Percentiles rank a stretch among this genome's conserved stretches.
Evolutionary conservation across 345 rosid genomes (phyloP).

Genomic region (Pelargonium nanum): DNA sequence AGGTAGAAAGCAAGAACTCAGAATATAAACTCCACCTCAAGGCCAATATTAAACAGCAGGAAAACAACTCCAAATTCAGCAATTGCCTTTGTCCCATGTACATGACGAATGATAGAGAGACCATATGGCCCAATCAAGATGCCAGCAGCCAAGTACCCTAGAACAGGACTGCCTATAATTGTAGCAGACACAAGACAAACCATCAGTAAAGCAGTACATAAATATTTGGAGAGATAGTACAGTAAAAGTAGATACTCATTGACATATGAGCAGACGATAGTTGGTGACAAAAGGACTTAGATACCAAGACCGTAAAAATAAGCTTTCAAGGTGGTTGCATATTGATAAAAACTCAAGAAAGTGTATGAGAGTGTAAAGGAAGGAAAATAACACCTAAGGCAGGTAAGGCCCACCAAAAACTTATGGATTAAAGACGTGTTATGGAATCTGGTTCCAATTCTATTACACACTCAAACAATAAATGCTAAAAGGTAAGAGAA

Average conservation of each 20-base stretch:
- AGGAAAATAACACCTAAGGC: slow-evolving; percentile 1
- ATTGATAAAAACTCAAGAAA: slow-evolving; percentile 5
- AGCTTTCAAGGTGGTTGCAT: neutral
- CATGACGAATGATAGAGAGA: slow-evolving; percentile 90
- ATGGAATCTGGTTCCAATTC: neutral
- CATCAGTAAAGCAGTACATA: slow-evolving; percentile 10
- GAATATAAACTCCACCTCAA: slow-evolving; percentile 55
- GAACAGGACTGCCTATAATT: slow-evolving; percentile 92
- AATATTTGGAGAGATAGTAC: neutral
- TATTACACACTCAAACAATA: neutral
- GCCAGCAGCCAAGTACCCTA: slow-evolving; percentile 99
- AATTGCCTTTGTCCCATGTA: slow-evolving; percentile 92
- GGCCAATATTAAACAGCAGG: slow-evolving; percentile 92
- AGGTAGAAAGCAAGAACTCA: slow-evolving; percentile 9
- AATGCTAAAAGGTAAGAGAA: neutral
- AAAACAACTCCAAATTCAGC: slow-evolving; percentile 99
- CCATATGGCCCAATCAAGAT: slow-evolving; percentile 97
- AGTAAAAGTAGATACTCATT: neutral
- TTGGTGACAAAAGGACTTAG: neutral
- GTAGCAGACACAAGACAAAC: slow-evolving; percentile 24
- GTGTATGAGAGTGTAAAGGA: slow-evolving; percentile 6
- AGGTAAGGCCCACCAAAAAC: neutral
- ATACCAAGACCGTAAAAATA: neutral
- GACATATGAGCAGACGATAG: slow-evolving; percentile 1
- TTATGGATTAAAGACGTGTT: neutral